Evolutionary conservation across 352 stramenopile species (phyloP), one percentile per base, ranked within the genome.

Genomic region (Phytophthora idaei): DNA sequence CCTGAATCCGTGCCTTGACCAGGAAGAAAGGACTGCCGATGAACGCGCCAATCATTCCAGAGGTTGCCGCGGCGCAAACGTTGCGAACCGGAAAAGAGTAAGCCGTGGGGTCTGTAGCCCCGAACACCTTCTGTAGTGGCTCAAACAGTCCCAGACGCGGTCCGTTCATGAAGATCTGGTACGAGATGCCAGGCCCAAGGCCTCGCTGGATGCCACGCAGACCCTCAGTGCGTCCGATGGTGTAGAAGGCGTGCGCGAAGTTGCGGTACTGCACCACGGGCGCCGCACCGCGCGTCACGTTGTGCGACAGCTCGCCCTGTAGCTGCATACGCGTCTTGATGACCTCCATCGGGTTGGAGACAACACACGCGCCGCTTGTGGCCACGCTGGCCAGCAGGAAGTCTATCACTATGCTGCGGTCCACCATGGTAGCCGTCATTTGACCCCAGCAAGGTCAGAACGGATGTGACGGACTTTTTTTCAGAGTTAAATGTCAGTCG

Each of bases 281-380:
- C 11, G 69, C 64, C 15, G 64, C 46, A 9, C 72, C 64, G 2
- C 57, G 56, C 34, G 73, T 79, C 8, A 81, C 73, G 36, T 78
- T 82, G 55, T 79, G 76, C 15, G 85, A 78, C 28, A 96, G 77
- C 61, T 96, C 88, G 15, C 87, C 88, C 72, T 96, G 88, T 37
- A 96, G 69, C 74, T 96, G 88, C 88, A 96, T 94, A 62, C 88
- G 88, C 57, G 88, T 96, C 82, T 96, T 96, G 63, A 96, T 81
- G 45, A 95, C 87, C 68, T 96, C 88, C 86, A 96, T 95, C n/a
- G 88, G 88, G 63, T 96, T 96, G 37, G 88, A 96, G 39, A 91
- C 74, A 21, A 96, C 64, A 37, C 78, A 90, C 7, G 88, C 87
- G 42, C 77, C 72, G 64, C 83, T 84, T 5, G 88, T 93, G 27